Base-by-base conservation (phyloP, 1,284 basidiomycete genomes). In the Erythrobasidium hasegawianum region DNA sequence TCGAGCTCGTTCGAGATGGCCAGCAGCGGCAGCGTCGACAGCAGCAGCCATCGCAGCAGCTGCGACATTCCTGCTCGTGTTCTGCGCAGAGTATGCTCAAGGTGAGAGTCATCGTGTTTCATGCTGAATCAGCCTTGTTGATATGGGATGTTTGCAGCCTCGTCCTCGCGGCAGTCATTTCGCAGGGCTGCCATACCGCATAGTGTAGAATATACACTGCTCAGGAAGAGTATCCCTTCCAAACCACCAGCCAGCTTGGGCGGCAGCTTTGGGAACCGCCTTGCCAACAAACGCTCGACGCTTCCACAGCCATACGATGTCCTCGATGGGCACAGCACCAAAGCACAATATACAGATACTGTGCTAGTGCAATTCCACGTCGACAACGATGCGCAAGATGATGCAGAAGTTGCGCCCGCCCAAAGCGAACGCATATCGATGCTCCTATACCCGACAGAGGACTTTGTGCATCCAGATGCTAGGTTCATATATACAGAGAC, bases 391-490 rank as follows among this genome's bases (percentile, higher is more conserved):
- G 62, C 50, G 45, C 55, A 50, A 24, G 13, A 13, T 18, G 13
- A 22, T 11, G 61, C 43, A 13, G 29, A 26, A n/a, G n/a, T n/a
- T n/a, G n/a, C n/a, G 20, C 33, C 52, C 38, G n/a, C 29, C 8
- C 14, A 10, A 41, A n/a, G 22, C 39, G 64, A 69, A 20, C 59
- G 57, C 11, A 57, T 74, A 64, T 64, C 69, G 0, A 61, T 76
- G 33, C 59, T 69, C 1, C 68, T 76, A 16, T 60, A 70, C 14
- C 75, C 75, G 2, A 57, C 65, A 10, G 56, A 60, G 14, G 55
- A 68, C 24, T 64, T 76, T 39, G 59, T 76, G 13, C 71, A 71
- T 53, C 68, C 74, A 2, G 27, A 61, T 0, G 74, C 73, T 22
- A 70, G 61, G 41, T 18, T 70, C n/a, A 38, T 68, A 18, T 68